Evolutionary conservation across 352 stramenopile genomes (phyloP).

Genomic region (Pelagophyceae sp.): DNA sequence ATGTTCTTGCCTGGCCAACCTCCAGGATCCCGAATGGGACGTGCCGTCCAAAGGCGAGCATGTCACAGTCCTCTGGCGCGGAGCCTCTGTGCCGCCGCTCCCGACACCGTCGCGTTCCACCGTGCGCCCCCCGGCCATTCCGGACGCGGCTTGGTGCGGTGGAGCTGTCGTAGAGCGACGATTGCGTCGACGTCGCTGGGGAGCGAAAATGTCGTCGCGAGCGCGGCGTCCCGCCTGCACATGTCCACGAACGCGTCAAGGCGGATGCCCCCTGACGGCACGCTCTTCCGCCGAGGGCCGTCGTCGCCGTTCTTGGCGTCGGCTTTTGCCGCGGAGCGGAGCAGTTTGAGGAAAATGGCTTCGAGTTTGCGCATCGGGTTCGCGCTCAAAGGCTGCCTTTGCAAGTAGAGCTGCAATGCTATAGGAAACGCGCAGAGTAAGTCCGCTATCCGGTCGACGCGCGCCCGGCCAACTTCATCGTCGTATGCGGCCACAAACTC

Average conservation of each 20-base stretch:
- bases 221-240: background rate
- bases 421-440: conserved; percentile 9
- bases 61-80: too few relatives aligned
- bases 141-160: too few relatives aligned
- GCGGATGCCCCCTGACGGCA: background rate
- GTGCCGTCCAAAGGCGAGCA: too few relatives aligned
- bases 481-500: background rate
- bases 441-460: background rate
- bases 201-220: background rate
- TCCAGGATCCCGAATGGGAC: too few relatives aligned
- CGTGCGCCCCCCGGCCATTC: too few relatives aligned
- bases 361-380: background rate
- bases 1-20: too few relatives aligned
- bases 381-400: background rate
- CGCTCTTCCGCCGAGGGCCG: background rate
- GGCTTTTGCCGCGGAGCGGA: background rate
- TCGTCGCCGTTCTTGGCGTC: background rate
- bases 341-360: background rate
- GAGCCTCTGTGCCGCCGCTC: too few relatives aligned
- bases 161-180: background rate
- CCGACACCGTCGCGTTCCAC: too few relatives aligned
- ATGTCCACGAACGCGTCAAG: background rate
- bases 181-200: background rate
- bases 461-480: background rate
- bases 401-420: conserved; percentile 4